Base-by-base conservation (phyloP, 208 protist species). In the Lotmaria passim region DNA sequence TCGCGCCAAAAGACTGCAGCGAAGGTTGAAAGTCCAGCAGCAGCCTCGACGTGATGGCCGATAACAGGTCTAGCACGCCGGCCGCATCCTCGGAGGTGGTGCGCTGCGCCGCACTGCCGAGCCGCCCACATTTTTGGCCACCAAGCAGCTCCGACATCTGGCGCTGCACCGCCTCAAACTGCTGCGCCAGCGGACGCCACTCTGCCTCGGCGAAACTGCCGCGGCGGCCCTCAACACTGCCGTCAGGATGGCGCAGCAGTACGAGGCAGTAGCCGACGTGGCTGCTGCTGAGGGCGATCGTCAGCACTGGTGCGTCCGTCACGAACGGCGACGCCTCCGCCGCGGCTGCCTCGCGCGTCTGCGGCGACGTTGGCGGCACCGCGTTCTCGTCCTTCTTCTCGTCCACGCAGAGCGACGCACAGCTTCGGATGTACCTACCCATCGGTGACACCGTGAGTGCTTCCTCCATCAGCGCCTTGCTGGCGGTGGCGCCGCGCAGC, bases 171-270 rank as follows among this genome's bases (percentile, higher is more conserved):
- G 15, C 38, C 24, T 81, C 69, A 47, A 81, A 34, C 15, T 79
- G 52, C n/a, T 47, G 36, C 24, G 30, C 57, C 30, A 81, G 68
- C 15, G 64, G 21, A 2, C 51, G 31, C 34, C 87, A 58, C 31
- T 57, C 70, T 23, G 57, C 21, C 41, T 71, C 34, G 15, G 61
- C 31, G 26, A 92, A 15, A 11, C 67, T 31, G 10, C 68, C 50
- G 19, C 82, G 72, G 7, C 84, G 81, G 2, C 57, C 70, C 33
- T 86, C 69, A 11, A 89, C 76, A 17, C 21, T 58, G 21, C 86
- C 89, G 50, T 91, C 82, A 3, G 78, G 81, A 41, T 80, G 69
- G 31, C 85, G 81, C 21, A 94, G 57, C 19, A 77, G 52, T 6
- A 92, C 78, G 33, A 91, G 59, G 48, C 85, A 82, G 38, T 34